These are phyloP conservation scores for Solanum chaucha DNA, from an alignment of 257 asterid genomes.

Conservation along the genomic window DNA sequence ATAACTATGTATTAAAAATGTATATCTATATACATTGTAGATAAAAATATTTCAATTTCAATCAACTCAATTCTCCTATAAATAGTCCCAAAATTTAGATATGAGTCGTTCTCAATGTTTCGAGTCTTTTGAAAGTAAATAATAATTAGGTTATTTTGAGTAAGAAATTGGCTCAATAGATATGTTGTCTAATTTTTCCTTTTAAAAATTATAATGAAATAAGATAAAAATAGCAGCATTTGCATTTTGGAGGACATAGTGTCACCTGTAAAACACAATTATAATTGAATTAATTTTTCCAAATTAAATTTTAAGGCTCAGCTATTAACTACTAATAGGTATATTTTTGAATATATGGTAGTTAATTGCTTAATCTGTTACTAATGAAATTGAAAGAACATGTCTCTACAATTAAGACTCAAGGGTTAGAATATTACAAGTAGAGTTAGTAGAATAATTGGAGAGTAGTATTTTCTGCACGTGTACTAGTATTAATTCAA, in stretches of 20 bases:
- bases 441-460: no score
- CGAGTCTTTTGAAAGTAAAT: no score
- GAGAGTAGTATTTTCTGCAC: no score
- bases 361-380: no score
- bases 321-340: background rate
- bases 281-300: background rate
- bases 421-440: no score
- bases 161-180: background rate
- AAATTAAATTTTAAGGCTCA: background rate
- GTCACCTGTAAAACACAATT: background rate
- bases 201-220: background rate
- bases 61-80: background rate
- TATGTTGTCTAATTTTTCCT: background rate
- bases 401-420: no score
- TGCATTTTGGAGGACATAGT: background rate
- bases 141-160: background rate
- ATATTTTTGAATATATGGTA: background rate
- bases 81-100: background rate
- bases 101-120: background rate
- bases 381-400: no score
- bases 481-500: no score
- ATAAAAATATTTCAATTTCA: background rate
- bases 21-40: background rate
- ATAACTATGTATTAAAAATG: no score
- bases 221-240: background rate